Percentiles rank a stretch among this genome's conserved stretches.
These are phyloP conservation scores for Trichoderma hamatum DNA, from an alignment of 2,329 filamentous ascomycete genomes.

Conservation along the genomic window DNA sequence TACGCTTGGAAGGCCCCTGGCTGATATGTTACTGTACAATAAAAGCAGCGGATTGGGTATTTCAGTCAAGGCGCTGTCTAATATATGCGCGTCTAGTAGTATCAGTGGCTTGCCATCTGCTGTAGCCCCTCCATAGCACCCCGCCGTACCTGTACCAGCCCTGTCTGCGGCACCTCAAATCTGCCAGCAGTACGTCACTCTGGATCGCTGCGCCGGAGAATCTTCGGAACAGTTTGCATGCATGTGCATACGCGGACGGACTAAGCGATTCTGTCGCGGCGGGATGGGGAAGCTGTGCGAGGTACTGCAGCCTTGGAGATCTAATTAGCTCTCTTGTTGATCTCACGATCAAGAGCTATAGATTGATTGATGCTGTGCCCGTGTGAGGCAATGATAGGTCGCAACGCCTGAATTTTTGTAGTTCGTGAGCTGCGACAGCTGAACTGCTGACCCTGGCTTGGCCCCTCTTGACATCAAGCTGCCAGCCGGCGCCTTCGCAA, in stretches of 20 bases:
- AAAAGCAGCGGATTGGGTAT: too few species aligned
- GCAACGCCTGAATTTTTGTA: neutral
- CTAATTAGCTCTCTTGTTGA: slow-evolving; percentile 7
- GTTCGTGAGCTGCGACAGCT: slow-evolving; percentile 21
- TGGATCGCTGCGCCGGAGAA: slow-evolving; percentile 20
- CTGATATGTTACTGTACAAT: too few species aligned
- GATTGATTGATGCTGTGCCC: neutral
- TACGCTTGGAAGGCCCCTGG: neutral
- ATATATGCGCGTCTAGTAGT: neutral
- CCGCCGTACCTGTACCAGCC: neutral
- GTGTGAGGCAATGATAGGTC: slow-evolving; percentile 1
- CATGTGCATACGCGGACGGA: slow-evolving; percentile 24
- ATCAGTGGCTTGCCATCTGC: neutral
- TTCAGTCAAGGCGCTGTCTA: too few species aligned
- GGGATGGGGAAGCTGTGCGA: slow-evolving; percentile 17
- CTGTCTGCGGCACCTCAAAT: neutral
- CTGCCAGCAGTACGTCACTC: slow-evolving; percentile 19
- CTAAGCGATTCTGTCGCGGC: neutral
- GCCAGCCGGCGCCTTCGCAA: neutral
- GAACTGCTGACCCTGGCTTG: neutral
- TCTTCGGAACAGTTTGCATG: slow-evolving; percentile 23
- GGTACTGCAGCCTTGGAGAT: neutral
- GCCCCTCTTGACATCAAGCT: neutral
- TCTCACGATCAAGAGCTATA: slow-evolving; percentile 2
- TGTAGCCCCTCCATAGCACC: neutral